Conservation (phyloP, 2,329 filamentous ascomycete species). For the Aspergillus persii region DNA sequence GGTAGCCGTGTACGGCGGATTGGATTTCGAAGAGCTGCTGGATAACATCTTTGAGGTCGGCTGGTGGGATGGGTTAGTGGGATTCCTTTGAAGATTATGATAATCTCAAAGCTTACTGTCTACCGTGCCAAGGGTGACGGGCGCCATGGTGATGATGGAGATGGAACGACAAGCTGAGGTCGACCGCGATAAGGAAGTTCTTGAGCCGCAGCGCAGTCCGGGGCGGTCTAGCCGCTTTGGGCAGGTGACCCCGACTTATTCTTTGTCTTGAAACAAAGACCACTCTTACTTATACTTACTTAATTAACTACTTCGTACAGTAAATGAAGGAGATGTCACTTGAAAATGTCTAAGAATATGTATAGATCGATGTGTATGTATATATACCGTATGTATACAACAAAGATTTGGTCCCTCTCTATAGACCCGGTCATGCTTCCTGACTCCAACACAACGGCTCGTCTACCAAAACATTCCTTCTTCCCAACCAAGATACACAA, state of each 20-base stretch:
- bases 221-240: constrained; percentile 7
- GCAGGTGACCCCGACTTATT: constrained; percentile 1
- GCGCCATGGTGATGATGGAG: constrained; percentile 30
- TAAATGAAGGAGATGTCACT: no score
- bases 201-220: background rate
- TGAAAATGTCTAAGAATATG: background rate
- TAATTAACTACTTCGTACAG: no score
- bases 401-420: background rate
- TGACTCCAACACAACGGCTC: background rate
- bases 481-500: background rate
- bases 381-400: constrained; percentile 4
- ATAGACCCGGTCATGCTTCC: background rate
- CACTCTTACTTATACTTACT: no score
- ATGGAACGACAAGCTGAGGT: background rate
- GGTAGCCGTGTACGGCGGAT: constrained; percentile 57
- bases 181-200: background rate
- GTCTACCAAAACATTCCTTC: background rate
- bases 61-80: constrained; percentile 26
- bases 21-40: constrained; percentile 63
- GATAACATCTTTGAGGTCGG: constrained; percentile 59
- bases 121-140: constrained; percentile 33
- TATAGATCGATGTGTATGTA: constrained; percentile 11
- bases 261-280: no score
- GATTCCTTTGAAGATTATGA: background rate
- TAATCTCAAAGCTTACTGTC: constrained; percentile 29